Base-by-base conservation (phyloP, 805 yeast genomes). In the Maudiozyma bulderi region DNA sequence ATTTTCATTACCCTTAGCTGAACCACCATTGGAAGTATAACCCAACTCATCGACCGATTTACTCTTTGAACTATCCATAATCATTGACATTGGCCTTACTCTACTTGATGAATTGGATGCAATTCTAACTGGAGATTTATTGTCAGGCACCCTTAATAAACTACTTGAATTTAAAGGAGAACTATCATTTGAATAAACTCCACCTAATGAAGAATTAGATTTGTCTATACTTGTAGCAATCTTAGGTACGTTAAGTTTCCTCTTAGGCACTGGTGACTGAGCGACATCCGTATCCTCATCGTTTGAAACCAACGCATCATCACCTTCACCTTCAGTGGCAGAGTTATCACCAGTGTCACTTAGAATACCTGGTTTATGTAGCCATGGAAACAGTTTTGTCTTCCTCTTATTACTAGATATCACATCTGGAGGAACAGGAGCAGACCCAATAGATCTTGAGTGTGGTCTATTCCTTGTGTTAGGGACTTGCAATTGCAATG, bases 391-490 rank as follows among this genome's bases (percentile, higher is more conserved):
- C 29, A 62, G 50, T 13, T 57, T 56, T 5, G 64, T 55, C 20
- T 56, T 51, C 44, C 66, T 56, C 39, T 54, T 56, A 42, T 51
- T 58, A 42, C 62, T 61, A 10, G 64, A 46, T 32, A 64, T 61
- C 13, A 62, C 58, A 53, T 65, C 69, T 2, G 67, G 62, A 28
- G 69, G 66, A 9, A 53, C 52, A 8, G 57, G 58, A 7, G 58
- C 61, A 8, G 66, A 58, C 39, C 66, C 65, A 38, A 65, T 54
- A 5, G 69, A 65, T 47, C 54, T 57, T 4, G 67, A 62, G 47
- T 65, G 65, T 6, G 66, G 67, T 45, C 69, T 60, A 38, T 38
- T 37, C 30, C 20, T 42, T 37, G 43, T 30, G 15, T 37, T 41
- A 6, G 49, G 49, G 2, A 46, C 55, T 49, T 33, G 35, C 14